These are phyloP conservation scores for Allomyces arbusculus DNA, from an alignment of 192 early-diverging fungal species.

Conservation along the genomic window DNA sequence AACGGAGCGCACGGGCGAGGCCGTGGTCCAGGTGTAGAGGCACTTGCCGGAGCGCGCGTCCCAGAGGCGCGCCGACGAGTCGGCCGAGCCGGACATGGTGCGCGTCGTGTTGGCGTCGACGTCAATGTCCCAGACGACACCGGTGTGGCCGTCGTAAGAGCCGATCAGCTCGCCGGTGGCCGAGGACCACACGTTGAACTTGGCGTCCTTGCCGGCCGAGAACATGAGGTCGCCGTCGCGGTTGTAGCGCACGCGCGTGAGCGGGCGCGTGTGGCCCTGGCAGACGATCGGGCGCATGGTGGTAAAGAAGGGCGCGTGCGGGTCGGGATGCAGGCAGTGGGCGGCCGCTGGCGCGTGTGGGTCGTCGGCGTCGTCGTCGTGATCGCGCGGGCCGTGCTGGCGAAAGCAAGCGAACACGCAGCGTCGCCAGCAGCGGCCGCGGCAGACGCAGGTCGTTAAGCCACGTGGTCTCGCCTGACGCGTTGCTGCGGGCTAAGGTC, in stretches of 20 bases:
- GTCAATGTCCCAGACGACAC: constrained; percentile 87
- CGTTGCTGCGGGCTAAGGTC: too few relatives aligned
- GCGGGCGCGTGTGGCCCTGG: constrained; percentile 85
- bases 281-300: constrained; percentile 63
- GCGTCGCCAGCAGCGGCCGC: too few relatives aligned
- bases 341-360: too few relatives aligned
- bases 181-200: constrained; percentile 86
- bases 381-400: too few relatives aligned
- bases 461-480: too few relatives aligned
- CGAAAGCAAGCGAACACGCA: too few relatives aligned
- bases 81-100: constrained; percentile 71
- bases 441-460: too few relatives aligned
- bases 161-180: constrained; percentile 96
- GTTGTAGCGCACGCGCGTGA: constrained; percentile 98
- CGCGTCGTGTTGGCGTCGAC: constrained; percentile 61
- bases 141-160: constrained; percentile 77
- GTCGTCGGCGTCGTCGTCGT: too few relatives aligned
- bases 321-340: too few relatives aligned
- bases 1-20: constrained; percentile 77
- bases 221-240: constrained; percentile 91
- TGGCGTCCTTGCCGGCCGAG: constrained; percentile 83
- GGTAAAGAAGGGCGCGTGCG: too few relatives aligned
- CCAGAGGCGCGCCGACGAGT: constrained; percentile 83
- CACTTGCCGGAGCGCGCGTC: constrained; percentile 72
- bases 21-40: constrained; percentile 77